Base-by-base conservation (phyloP, 129 eudicot genomes). In the Tagetes erecta region DNA sequence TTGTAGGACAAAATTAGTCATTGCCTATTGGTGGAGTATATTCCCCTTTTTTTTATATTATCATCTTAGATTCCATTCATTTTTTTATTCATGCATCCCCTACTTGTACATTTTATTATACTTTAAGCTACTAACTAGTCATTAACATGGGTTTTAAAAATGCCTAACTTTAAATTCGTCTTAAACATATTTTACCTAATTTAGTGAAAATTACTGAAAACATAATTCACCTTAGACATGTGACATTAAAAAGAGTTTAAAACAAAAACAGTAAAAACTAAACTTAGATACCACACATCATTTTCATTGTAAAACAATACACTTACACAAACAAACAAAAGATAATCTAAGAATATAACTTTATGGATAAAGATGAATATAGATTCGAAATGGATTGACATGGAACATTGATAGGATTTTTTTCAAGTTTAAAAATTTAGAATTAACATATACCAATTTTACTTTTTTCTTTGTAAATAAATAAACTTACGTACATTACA, bases 21-120 rank as follows among this genome's bases (percentile, higher is more conserved):
- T 45, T 45, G 55, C 42, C 68, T 7, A 72, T 72, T 72, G 78
- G 78, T 79, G 69, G 73, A 79, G 83, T 72, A 79, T 79, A 64
- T 79, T 72, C 83, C 9, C 53, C 33, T 64, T 42, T 79, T 79
- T 1, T 79, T 41, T 52, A 79, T 72, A 72, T 79, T 72, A 79
- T 71, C 83, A 64, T 53, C 33, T 51, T 64, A 72, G 74, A 79
- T 79, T 79, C 78, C 60, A 27, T 79, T 6, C 5, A 59, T 60
- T 42, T 12, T 45, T 38, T 20, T 58, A 49, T 47, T 45, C 45
- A 70, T 62, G 42, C 71, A 70, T 70, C 65, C 1, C 67, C 73
- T 12, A 53, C 80, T 76, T 52, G 14, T 65, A 53, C 40, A 33
- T 38, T 49, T 5, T 64, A 53, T 72, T 40, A 64, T 75, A 64